Evolutionary conservation across 495 filamentous ascomycete species (phyloP).

Genomic region (Neurospora sp.): DNA sequence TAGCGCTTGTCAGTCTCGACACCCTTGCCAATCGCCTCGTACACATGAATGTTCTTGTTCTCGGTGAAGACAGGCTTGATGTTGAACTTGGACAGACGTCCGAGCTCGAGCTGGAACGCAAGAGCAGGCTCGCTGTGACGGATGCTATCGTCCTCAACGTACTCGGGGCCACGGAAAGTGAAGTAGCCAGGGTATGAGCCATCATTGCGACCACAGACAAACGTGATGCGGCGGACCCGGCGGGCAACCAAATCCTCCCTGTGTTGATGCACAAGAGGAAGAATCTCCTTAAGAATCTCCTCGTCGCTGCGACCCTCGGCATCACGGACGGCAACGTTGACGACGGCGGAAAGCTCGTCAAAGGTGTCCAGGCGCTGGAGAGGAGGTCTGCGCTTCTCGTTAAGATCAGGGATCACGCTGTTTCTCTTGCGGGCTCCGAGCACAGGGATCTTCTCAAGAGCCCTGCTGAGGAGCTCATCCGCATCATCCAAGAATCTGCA

Average conservation of each 20-base stretch:
- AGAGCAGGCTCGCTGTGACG: slow-evolving; percentile 93
- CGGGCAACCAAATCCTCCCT: slow-evolving; percentile 74
- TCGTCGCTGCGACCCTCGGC: slow-evolving; percentile 77
- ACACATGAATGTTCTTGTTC: slow-evolving; percentile 97
- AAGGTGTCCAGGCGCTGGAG: slow-evolving; percentile 34
- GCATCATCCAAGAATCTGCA: slow-evolving; percentile 88
- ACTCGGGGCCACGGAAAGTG: slow-evolving; percentile 89
- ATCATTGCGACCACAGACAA: slow-evolving; percentile 91
- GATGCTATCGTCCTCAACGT: slow-evolving; percentile 86
- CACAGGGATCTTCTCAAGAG: slow-evolving; percentile 69
- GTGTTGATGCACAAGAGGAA: slow-evolving; percentile 63
- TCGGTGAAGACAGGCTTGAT: slow-evolving; percentile 98
- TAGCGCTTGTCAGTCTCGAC: slow-evolving; percentile 94
- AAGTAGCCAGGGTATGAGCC: slow-evolving; percentile 95
- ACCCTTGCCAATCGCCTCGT: slow-evolving; percentile 89
- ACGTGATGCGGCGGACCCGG: slow-evolving; percentile 80
- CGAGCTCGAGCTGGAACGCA: slow-evolving; percentile 95
- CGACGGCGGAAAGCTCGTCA: slow-evolving; percentile 78
- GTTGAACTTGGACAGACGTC: slow-evolving; percentile 88
- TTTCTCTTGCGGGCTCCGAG: slow-evolving; percentile 30
- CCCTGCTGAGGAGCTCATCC: slow-evolving; percentile 72
- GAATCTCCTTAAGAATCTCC: slow-evolving; percentile 67
- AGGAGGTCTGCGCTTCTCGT: slow-evolving; percentile 55
- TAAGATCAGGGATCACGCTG: slow-evolving; percentile 55
- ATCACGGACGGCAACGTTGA: slow-evolving; percentile 86